Percentiles rank a stretch among this genome's conserved stretches.
phyloP scores from a whole-genome alignment of 169 alveolate species.

The Cryptosporidium ryanae region DNA sequence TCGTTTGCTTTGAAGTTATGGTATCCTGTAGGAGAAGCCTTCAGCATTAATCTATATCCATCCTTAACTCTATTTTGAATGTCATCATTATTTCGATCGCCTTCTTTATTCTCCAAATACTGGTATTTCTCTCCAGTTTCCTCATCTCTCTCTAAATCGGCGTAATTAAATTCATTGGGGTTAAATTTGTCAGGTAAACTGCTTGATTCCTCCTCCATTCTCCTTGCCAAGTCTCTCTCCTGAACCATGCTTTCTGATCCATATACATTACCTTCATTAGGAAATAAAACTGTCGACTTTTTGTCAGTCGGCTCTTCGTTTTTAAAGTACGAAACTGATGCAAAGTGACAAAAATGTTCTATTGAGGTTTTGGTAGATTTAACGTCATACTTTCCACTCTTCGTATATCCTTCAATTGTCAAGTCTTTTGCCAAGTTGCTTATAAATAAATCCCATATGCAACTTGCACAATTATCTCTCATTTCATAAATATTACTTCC shows the following conservation, averaged over 20 bases:
- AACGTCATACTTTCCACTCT: constrained; percentile 50
- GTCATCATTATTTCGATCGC: too few species aligned
- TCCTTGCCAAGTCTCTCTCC: neutral
- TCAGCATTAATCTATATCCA: neutral
- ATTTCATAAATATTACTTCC: constrained; percentile 58
- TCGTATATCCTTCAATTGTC: constrained; percentile 33
- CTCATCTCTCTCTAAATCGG: constrained; percentile 3
- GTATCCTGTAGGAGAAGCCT: constrained; percentile 70
- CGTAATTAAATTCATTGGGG: neutral
- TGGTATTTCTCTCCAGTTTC: constrained; percentile 11
- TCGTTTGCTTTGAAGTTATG: constrained; percentile 36
- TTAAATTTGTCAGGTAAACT: neutral
- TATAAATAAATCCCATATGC: constrained; percentile 52
- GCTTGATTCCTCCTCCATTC: neutral
- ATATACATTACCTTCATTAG: neutral
- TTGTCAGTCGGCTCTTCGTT: constrained; percentile 21
- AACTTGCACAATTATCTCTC: constrained; percentile 67
- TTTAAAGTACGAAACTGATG: constrained; percentile 56
- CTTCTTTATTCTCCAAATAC: constrained; percentile 30
- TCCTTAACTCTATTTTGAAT: too few species aligned
- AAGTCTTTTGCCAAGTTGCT: constrained; percentile 31
- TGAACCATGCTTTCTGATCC: neutral
- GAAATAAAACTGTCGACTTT: neutral
- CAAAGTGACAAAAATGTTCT: constrained; percentile 65
- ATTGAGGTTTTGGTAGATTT: constrained; percentile 12